Evolutionary conservation across 352 stramenopile genomes (phyloP).

Genomic region (Phytopythium vexans): DNA sequence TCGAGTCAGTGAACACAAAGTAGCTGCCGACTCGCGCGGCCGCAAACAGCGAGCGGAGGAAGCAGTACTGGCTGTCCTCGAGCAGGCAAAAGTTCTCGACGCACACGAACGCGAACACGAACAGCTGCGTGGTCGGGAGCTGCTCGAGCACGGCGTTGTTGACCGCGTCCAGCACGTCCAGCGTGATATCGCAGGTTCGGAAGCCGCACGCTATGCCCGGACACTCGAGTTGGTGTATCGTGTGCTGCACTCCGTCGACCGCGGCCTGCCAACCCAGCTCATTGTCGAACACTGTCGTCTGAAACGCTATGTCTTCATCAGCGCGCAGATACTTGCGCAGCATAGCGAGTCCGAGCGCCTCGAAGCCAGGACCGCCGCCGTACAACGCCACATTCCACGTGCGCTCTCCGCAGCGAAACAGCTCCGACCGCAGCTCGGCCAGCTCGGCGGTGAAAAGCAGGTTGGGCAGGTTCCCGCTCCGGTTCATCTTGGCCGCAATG

Average conservation of each 20-base stretch:
- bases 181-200: conserved; percentile 59
- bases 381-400: conserved; percentile 55
- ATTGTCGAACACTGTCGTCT: conserved; percentile 68
- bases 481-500: conserved; percentile 66
- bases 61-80: conserved; percentile 36
- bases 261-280: conserved; percentile 53
- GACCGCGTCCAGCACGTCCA: conserved; percentile 27
- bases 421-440: conserved; percentile 37
- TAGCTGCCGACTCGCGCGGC: conserved; percentile 28
- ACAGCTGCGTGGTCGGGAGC: conserved; percentile 30
- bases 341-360: conserved; percentile 49
- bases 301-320: conserved; percentile 29
- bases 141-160: conserved; percentile 32
- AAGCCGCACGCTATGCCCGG: conserved; percentile 31
- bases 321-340: conserved; percentile 54
- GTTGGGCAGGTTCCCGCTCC: conserved; percentile 61
- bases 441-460: conserved; percentile 53
- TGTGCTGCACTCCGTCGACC: conserved; percentile 26
- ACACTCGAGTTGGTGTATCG: conserved; percentile 22
- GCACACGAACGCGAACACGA: conserved; percentile 72
- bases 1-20: conserved; percentile 72
- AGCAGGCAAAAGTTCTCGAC: conserved; percentile 68
- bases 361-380: conserved; percentile 57
- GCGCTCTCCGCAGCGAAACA: conserved; percentile 26
- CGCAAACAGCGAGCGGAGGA: conserved; percentile 50